phyloP scores from a whole-genome alignment of 495 filamentous ascomycete species.

The Parmelia sp. region DNA sequence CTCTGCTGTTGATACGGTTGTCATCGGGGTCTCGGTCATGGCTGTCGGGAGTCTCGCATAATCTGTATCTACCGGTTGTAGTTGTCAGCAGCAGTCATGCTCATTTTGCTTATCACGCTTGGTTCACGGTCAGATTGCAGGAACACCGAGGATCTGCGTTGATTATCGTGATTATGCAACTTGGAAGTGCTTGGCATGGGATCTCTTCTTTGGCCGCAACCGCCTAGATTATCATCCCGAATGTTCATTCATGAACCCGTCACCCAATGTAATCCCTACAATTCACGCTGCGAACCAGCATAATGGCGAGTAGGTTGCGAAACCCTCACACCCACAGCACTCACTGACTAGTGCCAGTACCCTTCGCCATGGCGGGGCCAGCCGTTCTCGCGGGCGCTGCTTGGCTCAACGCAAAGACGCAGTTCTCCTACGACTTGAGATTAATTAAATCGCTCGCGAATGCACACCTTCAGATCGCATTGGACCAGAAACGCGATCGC shows the following conservation, averaged over 20 bases:
- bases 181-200: background rate
- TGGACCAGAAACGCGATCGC: constrained; percentile 49
- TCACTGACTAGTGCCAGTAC: constrained; percentile 25
- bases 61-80: no score
- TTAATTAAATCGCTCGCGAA: constrained; percentile 47
- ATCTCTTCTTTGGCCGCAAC: background rate
- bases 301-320: constrained; percentile 20
- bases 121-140: no score
- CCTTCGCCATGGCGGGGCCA: constrained; percentile 51
- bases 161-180: no score
- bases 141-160: background rate
- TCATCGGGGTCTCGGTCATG: background rate
- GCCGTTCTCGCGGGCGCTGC: constrained; percentile 62
- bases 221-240: background rate
- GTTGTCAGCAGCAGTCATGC: background rate
- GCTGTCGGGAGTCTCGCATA: background rate
- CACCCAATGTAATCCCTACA: background rate
- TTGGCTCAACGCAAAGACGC: constrained; percentile 73
- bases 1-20: background rate
- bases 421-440: constrained; percentile 58
- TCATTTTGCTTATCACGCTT: background rate
- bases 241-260: background rate
- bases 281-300: constrained; percentile 1
- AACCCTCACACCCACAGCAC: background rate
- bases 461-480: constrained; percentile 34